These are phyloP conservation scores for Penicillium parvum DNA, from an alignment of 495 filamentous ascomycete species.

Conservation along the genomic window DNA sequence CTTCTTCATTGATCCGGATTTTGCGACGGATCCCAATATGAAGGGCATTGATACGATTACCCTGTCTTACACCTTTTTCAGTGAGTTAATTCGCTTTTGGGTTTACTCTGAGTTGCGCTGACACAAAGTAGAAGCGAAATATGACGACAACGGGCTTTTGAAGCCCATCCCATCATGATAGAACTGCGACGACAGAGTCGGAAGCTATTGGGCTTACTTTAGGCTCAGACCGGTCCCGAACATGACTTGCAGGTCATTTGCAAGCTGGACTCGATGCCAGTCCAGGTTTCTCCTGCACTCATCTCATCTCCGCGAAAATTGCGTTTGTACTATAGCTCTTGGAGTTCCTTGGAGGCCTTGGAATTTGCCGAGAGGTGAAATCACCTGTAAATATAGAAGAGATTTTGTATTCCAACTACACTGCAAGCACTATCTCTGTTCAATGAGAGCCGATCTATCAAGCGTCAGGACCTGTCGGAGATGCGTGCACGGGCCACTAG, in stretches of 20 bases:
- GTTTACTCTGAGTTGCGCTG: conserved; percentile 11
- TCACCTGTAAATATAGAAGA: conserved; percentile 5
- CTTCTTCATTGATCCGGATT: conserved; percentile 97
- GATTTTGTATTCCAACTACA: neutral
- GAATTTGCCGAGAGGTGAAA: neutral
- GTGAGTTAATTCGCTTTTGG: conserved; percentile 49
- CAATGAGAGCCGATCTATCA: too few relatives aligned
- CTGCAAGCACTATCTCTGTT: too few relatives aligned
- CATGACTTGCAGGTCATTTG: too few relatives aligned
- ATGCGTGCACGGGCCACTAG: conserved; percentile 34
- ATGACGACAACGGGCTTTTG: conserved; percentile 73
- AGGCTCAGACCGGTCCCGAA: too few relatives aligned
- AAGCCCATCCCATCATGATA: conserved; percentile 36
- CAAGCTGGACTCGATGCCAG: neutral
- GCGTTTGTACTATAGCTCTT: conserved; percentile 20
- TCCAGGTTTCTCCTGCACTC: neutral
- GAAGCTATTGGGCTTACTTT: too few relatives aligned
- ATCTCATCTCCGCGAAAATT: conserved; percentile 19
- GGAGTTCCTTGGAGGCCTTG: conserved; percentile 2
- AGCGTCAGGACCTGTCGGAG: too few relatives aligned
- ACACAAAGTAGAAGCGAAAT: conserved; percentile 66
- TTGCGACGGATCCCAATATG: conserved; percentile 89
- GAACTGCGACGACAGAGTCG: neutral
- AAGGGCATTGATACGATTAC: conserved; percentile 90
- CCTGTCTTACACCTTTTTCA: conserved; percentile 97